Evolutionary conservation across 2,329 filamentous ascomycete genomes (phyloP), one percentile per base, ranked within the genome.

Genomic region (Trichoderma citrinoviride): DNA sequence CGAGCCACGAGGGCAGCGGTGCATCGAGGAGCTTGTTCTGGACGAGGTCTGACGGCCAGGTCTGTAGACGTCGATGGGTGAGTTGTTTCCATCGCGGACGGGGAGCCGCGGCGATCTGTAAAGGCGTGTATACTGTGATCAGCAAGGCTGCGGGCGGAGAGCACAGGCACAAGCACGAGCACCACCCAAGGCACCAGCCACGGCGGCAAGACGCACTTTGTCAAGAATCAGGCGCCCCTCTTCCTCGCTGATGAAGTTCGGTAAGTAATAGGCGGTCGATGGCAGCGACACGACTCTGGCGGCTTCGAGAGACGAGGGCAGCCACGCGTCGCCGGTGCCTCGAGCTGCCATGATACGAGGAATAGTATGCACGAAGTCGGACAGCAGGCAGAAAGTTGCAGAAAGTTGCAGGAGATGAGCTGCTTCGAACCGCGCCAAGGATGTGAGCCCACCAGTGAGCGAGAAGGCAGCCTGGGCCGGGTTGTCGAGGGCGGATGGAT

Each of bases 61-160:
- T 92, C 81, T 98, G 93, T 0, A 99, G 86, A 47, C 94, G 89
- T 63, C 95, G 90, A 76, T 93, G 92, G n/a, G 90, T 87, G 63
- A 99, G 88, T 56, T 90, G 84, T 67, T 92, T 93, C 94, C 95
- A 99, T 74, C 88, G 85, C 27, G 90, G 89, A 68, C 87, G 88
- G 27, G 91, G 90, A 0, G 87, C 87, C 50, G 85, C 81, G 58
- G 81, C 79, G 70, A 90, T 85, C 83, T 82, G 70, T 56, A n/a
- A 14, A n/a, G 47, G 14, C 17, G 25, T 37, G 27, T 29, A 12
- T 14, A 12, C 33, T 37, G 33, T 55, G 23, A 61, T 64, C 58
- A 69, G 53, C 44, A n/a, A 54, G 57, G 19, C 54, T 41, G 46
- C 27, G 33, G 19, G 21, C 33, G 21, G 33, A 50, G 40, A 29